Evolutionary conservation across 768 basidiomycete genomes (phyloP).

Genomic region (Mrakia hoshinonis): DNA sequence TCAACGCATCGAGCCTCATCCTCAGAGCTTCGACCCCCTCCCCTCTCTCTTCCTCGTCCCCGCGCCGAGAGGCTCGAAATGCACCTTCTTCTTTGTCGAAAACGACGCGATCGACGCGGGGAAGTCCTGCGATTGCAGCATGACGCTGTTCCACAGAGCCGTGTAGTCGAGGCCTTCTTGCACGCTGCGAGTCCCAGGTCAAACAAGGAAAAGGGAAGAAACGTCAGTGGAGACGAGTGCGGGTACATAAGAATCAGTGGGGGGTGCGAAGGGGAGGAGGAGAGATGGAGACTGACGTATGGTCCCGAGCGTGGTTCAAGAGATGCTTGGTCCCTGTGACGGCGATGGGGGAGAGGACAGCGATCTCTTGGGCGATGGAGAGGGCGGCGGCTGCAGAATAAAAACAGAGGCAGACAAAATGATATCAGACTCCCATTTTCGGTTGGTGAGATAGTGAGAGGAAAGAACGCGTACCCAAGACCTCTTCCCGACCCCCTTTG

Average conservation of each 20-base stretch:
- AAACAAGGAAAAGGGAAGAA: slow-evolving; percentile 31
- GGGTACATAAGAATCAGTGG: too few species aligned
- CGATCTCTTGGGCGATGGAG: slow-evolving; percentile 57
- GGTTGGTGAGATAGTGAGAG: neutral
- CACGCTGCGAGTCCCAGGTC: slow-evolving; percentile 40
- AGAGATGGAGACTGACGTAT: slow-evolving; percentile 48
- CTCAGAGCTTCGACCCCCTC: neutral
- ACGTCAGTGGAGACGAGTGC: too few species aligned
- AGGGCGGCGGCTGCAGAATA: neutral
- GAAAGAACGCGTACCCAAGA: slow-evolving; percentile 43
- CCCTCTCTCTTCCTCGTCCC: neutral
- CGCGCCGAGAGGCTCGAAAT: neutral
- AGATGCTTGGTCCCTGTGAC: slow-evolving; percentile 68
- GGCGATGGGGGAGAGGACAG: slow-evolving; percentile 62
- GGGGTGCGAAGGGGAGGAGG: neutral
- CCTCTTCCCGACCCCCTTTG: slow-evolving; percentile 56
- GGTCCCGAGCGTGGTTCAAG: slow-evolving; percentile 67
- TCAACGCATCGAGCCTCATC: too few species aligned
- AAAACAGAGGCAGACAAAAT: neutral
- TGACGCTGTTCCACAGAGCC: slow-evolving; percentile 50
- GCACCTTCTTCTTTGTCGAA: slow-evolving; percentile 4
- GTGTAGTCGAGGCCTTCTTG: slow-evolving; percentile 53
- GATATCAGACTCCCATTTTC: too few species aligned
- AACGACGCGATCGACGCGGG: slow-evolving; percentile 9
- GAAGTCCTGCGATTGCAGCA: slow-evolving; percentile 26